phyloP scores from a whole-genome alignment of 257 asterid genomes.

The Paraleonurus japonicus region DNA sequence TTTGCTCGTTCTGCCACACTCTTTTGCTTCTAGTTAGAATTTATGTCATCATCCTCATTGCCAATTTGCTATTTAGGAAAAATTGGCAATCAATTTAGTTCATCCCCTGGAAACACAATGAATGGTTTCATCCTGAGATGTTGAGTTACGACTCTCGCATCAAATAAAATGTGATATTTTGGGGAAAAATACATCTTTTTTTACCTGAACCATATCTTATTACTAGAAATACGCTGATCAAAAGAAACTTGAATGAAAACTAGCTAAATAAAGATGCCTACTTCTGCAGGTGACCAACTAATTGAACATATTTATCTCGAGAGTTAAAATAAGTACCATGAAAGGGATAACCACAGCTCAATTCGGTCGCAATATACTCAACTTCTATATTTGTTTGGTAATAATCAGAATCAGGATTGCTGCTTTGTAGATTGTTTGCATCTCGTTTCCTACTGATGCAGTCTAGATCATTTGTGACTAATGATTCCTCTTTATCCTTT shows the following conservation, averaged over 20 bases:
- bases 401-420: neutral
- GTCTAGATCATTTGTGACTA: neutral
- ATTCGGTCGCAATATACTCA: neutral
- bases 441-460: neutral
- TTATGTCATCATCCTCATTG: neutral
- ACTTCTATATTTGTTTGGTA: neutral
- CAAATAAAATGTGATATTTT: neutral
- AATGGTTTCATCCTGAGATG: neutral
- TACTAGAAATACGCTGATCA: neutral
- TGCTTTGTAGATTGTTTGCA: neutral
- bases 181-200: neutral
- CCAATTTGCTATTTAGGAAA: neutral
- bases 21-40: conserved; percentile 13
- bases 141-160: neutral
- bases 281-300: neutral
- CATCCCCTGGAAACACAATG: neutral
- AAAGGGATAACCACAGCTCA: neutral
- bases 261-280: neutral
- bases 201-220: conserved; percentile 2
- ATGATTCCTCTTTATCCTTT: neutral
- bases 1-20: conserved; percentile 16
- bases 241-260: neutral
- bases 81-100: neutral
- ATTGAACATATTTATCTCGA: conserved; percentile 10
- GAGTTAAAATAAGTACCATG: neutral